Percentiles rank a stretch among this genome's conserved stretches.
These are phyloP conservation scores for Collybia nuda DNA, from an alignment of 768 basidiomycete species.

Conservation along the genomic window DNA sequence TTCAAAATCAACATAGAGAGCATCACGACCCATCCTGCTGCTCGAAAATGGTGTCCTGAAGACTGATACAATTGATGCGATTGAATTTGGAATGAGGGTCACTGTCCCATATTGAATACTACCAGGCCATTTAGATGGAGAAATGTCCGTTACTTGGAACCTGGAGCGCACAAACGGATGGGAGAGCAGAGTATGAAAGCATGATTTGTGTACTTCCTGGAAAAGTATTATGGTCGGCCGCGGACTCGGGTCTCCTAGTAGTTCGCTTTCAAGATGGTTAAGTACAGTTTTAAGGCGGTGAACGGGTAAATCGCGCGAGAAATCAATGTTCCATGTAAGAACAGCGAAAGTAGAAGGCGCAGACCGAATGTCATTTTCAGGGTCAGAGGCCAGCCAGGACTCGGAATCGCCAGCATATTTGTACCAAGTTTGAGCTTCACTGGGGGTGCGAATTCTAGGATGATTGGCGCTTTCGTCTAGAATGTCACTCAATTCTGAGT, in stretches of 20 bases:
- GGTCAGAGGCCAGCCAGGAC: too few species aligned
- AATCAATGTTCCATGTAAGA: constrained; percentile 53
- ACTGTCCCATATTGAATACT: constrained; percentile 37
- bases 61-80: constrained; percentile 29
- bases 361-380: too few species aligned
- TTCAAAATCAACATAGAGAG: constrained; percentile 45
- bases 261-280: constrained; percentile 30
- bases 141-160: constrained; percentile 40
- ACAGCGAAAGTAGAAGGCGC: neutral
- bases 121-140: constrained; percentile 28
- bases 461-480: too few species aligned
- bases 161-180: constrained; percentile 42
- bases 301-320: constrained; percentile 21
- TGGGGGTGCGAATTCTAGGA: too few species aligned
- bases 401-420: too few species aligned
- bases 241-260: constrained; percentile 22
- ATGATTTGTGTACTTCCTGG: constrained; percentile 39
- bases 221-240: constrained; percentile 42
- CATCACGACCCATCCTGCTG: constrained; percentile 42
- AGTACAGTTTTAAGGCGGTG: constrained; percentile 35
- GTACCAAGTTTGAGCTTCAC: too few species aligned
- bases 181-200: constrained; percentile 36
- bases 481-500: too few species aligned
- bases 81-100: constrained; percentile 44
- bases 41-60: constrained; percentile 34